Conservation (phyloP, 2,329 filamentous ascomycete species). For the Aspergillus novofumigatus region DNA sequence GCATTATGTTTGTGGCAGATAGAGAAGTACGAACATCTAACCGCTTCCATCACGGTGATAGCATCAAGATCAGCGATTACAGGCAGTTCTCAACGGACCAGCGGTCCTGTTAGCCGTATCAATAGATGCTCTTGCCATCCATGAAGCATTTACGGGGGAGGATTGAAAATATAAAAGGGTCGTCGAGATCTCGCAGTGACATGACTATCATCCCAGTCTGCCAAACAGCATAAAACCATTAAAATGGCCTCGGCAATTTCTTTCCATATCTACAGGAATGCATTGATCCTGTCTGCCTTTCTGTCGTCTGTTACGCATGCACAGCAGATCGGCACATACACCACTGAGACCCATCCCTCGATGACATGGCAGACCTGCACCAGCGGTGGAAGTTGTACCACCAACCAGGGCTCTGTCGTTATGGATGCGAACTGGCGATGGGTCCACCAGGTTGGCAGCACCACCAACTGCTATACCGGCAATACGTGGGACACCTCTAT, state of each 20-base stretch:
- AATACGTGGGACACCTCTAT: constrained; percentile 48
- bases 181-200: too few relatives aligned
- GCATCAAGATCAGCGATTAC: too few relatives aligned
- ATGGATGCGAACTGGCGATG: constrained; percentile 58
- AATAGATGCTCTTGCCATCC: too few relatives aligned
- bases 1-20: too few relatives aligned
- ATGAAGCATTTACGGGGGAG: too few relatives aligned
- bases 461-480: constrained; percentile 56
- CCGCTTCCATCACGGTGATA: too few relatives aligned
- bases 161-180: too few relatives aligned
- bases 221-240: neutral
- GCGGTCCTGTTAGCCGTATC: too few relatives aligned
- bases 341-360: constrained; percentile 41
- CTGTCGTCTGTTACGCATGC: constrained; percentile 12
- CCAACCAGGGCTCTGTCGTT: constrained; percentile 47
- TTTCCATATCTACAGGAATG: constrained; percentile 12
- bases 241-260: constrained; percentile 5
- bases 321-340: constrained; percentile 20
- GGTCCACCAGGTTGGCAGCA: constrained; percentile 47
- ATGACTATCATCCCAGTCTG: too few relatives aligned
- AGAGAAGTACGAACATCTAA: too few relatives aligned
- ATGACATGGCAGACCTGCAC: constrained; percentile 52
- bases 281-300: constrained; percentile 12
- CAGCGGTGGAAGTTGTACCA: constrained; percentile 47
- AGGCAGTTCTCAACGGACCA: too few relatives aligned